phyloP scores from a whole-genome alignment of 1,284 basidiomycete genomes.

The Apiotrichum gamsii region DNA sequence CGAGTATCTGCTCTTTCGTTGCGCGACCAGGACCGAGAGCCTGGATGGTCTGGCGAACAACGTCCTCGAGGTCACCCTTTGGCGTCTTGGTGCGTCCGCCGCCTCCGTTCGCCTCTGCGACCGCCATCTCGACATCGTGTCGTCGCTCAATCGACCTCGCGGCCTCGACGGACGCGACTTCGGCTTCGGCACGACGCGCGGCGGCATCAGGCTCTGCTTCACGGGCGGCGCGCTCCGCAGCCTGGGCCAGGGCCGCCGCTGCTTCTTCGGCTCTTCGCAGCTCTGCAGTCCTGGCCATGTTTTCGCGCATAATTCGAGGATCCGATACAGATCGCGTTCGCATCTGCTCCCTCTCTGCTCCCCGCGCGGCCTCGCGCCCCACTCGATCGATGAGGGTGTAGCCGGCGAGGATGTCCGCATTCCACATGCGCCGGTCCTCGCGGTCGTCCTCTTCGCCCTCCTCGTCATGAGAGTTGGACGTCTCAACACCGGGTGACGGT shows the following conservation, averaged over 20 bases:
- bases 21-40: neutral
- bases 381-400: slow-evolving; percentile 40
- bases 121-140: slow-evolving; percentile 1
- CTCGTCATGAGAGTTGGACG: neutral
- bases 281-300: too few relatives aligned
- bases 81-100: neutral
- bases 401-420: slow-evolving; percentile 39
- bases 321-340: too few relatives aligned
- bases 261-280: neutral
- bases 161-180: neutral
- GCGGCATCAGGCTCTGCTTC: neutral
- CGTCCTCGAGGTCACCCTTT: slow-evolving; percentile 1
- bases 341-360: neutral
- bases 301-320: too few relatives aligned
- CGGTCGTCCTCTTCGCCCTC: slow-evolving; percentile 21
- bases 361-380: slow-evolving; percentile 20
- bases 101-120: neutral
- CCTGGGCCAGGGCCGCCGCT: too few relatives aligned
- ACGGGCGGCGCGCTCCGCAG: neutral
- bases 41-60: neutral
- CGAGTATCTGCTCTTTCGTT: slow-evolving; percentile 1
- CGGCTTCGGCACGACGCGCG: neutral
- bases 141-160: neutral
- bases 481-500: too few relatives aligned
- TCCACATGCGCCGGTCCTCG: slow-evolving; percentile 37